phyloP scores from a whole-genome alignment of 2,329 filamentous ascomycete genomes.

The Teratosphaeria zuluensis region DNA sequence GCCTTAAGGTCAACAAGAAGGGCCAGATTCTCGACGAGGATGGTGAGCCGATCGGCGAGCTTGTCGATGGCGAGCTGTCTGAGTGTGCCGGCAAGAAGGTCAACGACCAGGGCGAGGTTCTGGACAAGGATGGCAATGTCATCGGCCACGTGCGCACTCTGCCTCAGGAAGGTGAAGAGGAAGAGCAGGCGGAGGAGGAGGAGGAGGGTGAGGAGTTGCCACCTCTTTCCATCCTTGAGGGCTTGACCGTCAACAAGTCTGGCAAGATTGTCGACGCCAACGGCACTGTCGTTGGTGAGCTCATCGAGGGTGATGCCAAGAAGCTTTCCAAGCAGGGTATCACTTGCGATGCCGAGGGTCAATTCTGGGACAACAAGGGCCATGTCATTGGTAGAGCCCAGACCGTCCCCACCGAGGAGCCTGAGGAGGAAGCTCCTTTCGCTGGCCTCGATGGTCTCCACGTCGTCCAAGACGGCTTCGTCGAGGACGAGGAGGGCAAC shows the following conservation, averaged over 20 bases:
- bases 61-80: constrained; percentile 47
- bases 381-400: constrained; percentile 42
- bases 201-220: constrained; percentile 30
- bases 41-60: constrained; percentile 44
- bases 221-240: constrained; percentile 41
- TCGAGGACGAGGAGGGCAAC: constrained; percentile 43
- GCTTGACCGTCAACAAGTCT: constrained; percentile 41
- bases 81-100: constrained; percentile 58
- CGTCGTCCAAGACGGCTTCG: constrained; percentile 41
- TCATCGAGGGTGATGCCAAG: constrained; percentile 42
- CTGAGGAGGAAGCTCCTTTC: constrained; percentile 40
- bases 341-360: constrained; percentile 37
- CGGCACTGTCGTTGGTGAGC: constrained; percentile 40
- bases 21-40: constrained; percentile 44
- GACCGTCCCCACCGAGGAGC: constrained; percentile 37
- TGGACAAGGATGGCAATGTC: constrained; percentile 54
- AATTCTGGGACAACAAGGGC: constrained; percentile 46
- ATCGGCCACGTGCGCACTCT: constrained; percentile 51
- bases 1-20: constrained; percentile 51
- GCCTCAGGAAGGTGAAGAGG: constrained; percentile 30
- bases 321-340: constrained; percentile 42
- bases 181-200: constrained; percentile 21
- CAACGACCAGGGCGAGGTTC: constrained; percentile 54
- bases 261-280: constrained; percentile 41
- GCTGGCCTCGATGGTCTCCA: constrained; percentile 42